Evolutionary conservation across 179 eudicot species (phyloP), one percentile per base, ranked within the genome.

Genomic region (Camellia oleifera): DNA sequence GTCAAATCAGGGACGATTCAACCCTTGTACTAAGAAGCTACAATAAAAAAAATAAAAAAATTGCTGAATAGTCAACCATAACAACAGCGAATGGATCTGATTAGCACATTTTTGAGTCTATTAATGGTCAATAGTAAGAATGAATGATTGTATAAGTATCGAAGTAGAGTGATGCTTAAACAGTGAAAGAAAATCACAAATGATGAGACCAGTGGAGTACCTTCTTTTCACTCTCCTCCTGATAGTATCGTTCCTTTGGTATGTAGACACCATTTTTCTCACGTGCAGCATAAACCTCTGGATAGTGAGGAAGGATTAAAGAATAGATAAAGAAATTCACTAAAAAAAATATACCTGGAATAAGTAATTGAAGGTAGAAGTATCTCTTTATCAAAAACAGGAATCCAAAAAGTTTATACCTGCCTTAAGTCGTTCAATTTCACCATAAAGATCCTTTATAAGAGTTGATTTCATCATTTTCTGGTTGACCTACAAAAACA

Each of bases 391-490:
- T 40, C 58, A 67, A 78, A 58, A 57, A 79, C 10, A 46, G 53
- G 65, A 15, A 76, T 48, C 9, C 18, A 5, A 20, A 3, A 53
- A 61, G 7, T 42, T 0, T 61, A 60, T 77, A 92, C 98, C 99
- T 45, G 93, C 90, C 84, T 96, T 94, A 46, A 96, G 93, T 72
- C 97, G 85, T 77, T 96, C 99, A 70, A 96, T 96, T 89, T 96
- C 99, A 80, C 97, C 92, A 77, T 96, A 96, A 60, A 96, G 96
- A 85, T 96, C 99, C 81, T 96, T 96, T 73, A 96, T 96, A 63
- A 96, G 90, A 68, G 99, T 93, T 74, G 99, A 82, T 86, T 96
- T 96, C 99, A 96, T 96, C 99, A 96, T 96, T 70, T 96, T 96
- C 78, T 96, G 99, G 83, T 96, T 96, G 9, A 96, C 97, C 99